Conservation (phyloP, 768 basidiomycete genomes). For the Leucocoprinus sp. region DNA sequence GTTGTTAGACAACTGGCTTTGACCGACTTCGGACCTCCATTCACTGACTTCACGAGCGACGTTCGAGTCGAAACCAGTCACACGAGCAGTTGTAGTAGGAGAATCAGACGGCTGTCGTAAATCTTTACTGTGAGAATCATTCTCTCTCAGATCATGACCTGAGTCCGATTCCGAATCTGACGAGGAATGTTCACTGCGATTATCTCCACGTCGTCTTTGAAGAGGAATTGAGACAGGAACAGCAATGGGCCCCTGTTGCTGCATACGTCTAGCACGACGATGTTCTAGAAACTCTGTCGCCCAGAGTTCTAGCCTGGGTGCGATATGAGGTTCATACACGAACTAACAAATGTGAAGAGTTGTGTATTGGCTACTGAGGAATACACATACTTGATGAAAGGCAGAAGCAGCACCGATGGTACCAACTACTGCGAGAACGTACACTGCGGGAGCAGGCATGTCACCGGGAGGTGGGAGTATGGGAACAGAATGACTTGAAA, state of each 20-base stretch:
- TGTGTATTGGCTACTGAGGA: slow-evolving; percentile 14
- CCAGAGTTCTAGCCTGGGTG: slow-evolving; percentile 48
- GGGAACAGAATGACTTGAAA: background rate
- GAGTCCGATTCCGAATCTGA: slow-evolving; percentile 15
- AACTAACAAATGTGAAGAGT: slow-evolving; percentile 32
- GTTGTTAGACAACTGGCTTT: slow-evolving; percentile 21
- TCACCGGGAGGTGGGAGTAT: background rate
- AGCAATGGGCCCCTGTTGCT: slow-evolving; percentile 17
- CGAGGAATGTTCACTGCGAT: slow-evolving; percentile 13
- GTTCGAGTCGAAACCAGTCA: slow-evolving; percentile 43
- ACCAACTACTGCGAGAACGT: slow-evolving; percentile 42
- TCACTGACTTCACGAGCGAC: slow-evolving; percentile 41
- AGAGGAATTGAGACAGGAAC: slow-evolving; percentile 16
- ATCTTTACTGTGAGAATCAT: background rate
- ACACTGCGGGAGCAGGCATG: slow-evolving; percentile 37
- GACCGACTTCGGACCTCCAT: slow-evolving; percentile 38
- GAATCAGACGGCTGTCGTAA: background rate
- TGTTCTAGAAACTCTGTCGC: slow-evolving; percentile 30
- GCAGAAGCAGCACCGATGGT: slow-evolving; percentile 42
- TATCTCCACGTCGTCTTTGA: slow-evolving; percentile 14
- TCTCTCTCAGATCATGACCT: slow-evolving; percentile 15
- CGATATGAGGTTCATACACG: slow-evolving; percentile 64
- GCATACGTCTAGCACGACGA: slow-evolving; percentile 22
- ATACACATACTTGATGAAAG: slow-evolving; percentile 47
- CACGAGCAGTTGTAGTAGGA: slow-evolving; percentile 12